These are phyloP conservation scores for Dunaliella primolecta DNA, from an alignment of 139 green algal species.

Conservation along the genomic window DNA sequence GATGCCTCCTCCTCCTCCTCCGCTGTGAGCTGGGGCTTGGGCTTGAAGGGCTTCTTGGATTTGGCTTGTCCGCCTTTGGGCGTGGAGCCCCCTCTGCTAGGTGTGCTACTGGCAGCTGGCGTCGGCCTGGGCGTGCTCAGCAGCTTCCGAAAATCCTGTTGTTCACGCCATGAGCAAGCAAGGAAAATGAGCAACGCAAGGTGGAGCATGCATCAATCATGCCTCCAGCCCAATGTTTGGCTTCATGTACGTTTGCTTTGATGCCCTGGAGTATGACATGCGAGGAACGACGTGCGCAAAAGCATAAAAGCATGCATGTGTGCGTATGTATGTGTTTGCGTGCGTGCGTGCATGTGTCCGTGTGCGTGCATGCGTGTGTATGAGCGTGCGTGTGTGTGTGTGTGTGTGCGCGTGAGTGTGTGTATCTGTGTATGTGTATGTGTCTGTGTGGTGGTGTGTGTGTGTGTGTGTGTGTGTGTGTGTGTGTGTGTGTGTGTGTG, in stretches of 20 bases:
- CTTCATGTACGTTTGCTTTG: no score
- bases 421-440: neutral
- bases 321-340: neutral
- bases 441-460: neutral
- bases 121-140: neutral
- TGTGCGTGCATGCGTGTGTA: neutral
- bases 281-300: no score
- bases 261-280: no score
- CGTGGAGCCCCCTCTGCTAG: neutral
- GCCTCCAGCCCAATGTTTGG: no score
- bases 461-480: neutral
- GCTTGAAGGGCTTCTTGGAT: slow-evolving; percentile 11
- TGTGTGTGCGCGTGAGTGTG: neutral
- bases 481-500: neutral
- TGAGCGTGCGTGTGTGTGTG: neutral
- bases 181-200: neutral
- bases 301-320: neutral
- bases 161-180: no score
- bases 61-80: neutral
- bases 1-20: slow-evolving; percentile 49
- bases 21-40: slow-evolving; percentile 26
- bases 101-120: neutral
- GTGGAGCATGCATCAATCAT: no score
- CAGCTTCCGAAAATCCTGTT: neutral
- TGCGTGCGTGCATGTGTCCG: neutral